Evolutionary conservation across 441 rosid species (phyloP), one percentile per base, ranked within the genome.

Genomic region (Pelargonium citronellum): DNA sequence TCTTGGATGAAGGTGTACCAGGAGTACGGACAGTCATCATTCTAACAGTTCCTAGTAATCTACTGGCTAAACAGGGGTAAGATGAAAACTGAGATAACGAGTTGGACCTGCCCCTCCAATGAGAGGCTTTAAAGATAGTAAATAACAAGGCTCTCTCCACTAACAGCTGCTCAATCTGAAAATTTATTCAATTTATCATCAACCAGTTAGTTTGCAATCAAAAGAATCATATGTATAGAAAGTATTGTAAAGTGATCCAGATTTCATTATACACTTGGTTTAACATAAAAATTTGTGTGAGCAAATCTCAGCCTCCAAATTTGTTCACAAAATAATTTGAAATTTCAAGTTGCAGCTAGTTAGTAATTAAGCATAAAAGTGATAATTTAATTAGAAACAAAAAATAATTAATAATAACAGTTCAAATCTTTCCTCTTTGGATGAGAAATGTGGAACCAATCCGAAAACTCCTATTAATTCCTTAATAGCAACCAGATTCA

Each of bases 1-100:
- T 83, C 80, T 91, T 92, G 0, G 90, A 86, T 65, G 85, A 80
- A 9, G 98, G 98, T 39, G 98, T 92, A 80, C 91, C 96, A 10
- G 98, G 97, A 67, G 95, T 84, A 81, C 84, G 86, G 69, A 75
- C 83, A 55, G 87, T 80, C 85, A 82, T 83, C 51, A 72, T 78
- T 75, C 68, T 71, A 7, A 17, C 19, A 34, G 46, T 30, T 0
- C 6, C 43, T 61, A 65, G 55, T 69, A 49, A 13, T 34, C 7
- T 63, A 12, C 66, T 63, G 20, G 5, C n/a, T 24, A 24, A 4
- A 7, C 2, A 17, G 24, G 4, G 34, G 0, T 24, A 16, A 22
- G 15, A 5, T 63, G 10, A 10, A 22, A 16, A 12, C 16, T 39
- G n/a, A n/a, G n/a, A n/a, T n/a, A n/a, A n/a, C n/a, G n/a, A 51